A percentile compares a stretch with the other conserved stretches of the same genome.
Evolutionary conservation across 805 yeast species (phyloP).

Genomic region (Saccharomycopsis fibuligera): DNA sequence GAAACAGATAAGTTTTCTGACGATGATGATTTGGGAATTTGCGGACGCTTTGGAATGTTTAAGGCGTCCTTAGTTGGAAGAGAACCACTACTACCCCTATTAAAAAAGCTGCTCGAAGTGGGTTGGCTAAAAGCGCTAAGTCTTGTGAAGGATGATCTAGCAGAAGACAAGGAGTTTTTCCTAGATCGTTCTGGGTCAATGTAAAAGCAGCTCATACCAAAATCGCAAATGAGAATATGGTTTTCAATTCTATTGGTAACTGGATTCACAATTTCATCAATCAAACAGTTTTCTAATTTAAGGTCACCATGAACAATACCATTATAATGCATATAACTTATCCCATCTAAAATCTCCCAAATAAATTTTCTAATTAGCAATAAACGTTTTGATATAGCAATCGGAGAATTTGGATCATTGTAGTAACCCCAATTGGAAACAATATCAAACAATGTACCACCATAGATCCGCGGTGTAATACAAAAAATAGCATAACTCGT

Average conservation of each 20-base stretch:
- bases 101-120: neutral
- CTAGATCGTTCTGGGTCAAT: conserved; percentile 18
- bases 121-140: conserved; percentile 6
- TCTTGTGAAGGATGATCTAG: conserved; percentile 19
- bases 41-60: conserved; percentile 23
- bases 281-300: conserved; percentile 72
- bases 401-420: conserved; percentile 25
- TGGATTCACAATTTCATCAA: conserved; percentile 36
- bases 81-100: no score
- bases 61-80: neutral
- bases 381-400: conserved; percentile 32
- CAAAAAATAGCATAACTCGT: conserved; percentile 62
- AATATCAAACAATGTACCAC: conserved; percentile 77
- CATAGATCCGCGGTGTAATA: conserved; percentile 57
- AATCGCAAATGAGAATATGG: conserved; percentile 68
- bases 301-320: conserved; percentile 76
- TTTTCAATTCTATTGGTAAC: conserved; percentile 26
- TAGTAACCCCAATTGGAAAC: conserved; percentile 62
- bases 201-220: conserved; percentile 63
- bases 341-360: conserved; percentile 50
- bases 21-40: conserved; percentile 32
- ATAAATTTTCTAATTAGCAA: conserved; percentile 33
- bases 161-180: conserved; percentile 17
- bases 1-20: conserved; percentile 22
- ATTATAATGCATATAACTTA: conserved; percentile 56